A percentile compares a stretch with the other conserved stretches of the same genome.
Evolutionary conservation across 2,329 filamentous ascomycete genomes (phyloP).

Genomic region (Didymella exigua): DNA sequence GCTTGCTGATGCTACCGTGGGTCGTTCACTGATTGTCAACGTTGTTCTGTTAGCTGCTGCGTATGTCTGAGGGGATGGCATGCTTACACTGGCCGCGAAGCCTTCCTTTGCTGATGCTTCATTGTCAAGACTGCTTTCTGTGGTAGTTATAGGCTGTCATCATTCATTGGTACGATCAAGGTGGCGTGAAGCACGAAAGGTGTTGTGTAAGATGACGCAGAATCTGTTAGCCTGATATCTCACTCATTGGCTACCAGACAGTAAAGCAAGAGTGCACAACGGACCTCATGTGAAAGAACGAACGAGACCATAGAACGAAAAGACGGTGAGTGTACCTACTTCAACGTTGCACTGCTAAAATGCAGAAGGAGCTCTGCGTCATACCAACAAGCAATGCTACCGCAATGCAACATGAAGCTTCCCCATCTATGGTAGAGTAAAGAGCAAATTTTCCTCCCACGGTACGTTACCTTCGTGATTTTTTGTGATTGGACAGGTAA

Average conservation of each 20-base stretch:
- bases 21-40: no score
- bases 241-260: background rate
- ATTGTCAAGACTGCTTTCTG: background rate
- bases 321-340: background rate
- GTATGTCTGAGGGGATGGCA: no score
- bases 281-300: background rate
- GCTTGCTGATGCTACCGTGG: no score
- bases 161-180: background rate
- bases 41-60: no score
- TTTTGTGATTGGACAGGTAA: conserved; percentile 3
- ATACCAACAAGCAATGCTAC: background rate
- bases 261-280: background rate
- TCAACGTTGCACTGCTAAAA: background rate
- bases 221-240: background rate
- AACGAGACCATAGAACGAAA: background rate
- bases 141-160: background rate
- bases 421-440: conserved; percentile 1
- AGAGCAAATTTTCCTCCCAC: conserved; percentile 21
- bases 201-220: background rate
- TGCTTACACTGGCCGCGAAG: no score
- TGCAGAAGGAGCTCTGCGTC: background rate
- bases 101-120: background rate
- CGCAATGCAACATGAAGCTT: background rate
- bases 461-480: conserved; percentile 33
- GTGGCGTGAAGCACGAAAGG: background rate